A percentile compares a stretch with the other conserved stretches of the same genome.
Conservation (phyloP, 176 grass and related monocot genomes). For the Musa beccarii region DNA sequence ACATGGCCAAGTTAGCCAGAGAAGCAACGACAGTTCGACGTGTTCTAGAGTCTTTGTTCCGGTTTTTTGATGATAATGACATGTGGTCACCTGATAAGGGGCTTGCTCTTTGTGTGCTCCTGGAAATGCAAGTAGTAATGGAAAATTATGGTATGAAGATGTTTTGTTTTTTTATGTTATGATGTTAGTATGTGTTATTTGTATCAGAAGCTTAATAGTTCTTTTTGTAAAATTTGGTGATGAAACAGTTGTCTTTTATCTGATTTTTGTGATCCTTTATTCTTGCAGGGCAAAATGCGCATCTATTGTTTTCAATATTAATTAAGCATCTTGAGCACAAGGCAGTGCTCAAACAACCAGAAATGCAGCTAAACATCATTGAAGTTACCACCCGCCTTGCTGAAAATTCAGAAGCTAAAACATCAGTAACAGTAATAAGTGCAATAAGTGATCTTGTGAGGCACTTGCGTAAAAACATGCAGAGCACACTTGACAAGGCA, state of each 20-base stretch:
- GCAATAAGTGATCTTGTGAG: conserved; percentile 77
- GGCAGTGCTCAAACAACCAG: conserved; percentile 62
- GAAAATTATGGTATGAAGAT: conserved; percentile 63
- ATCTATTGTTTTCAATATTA: conserved; percentile 77
- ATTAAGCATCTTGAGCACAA: conserved; percentile 93
- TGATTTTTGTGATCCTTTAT: neutral
- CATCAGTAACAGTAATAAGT: conserved; percentile 64
- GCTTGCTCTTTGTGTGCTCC: conserved; percentile 63
- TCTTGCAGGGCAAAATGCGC: conserved; percentile 70
- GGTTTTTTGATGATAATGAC: conserved; percentile 82
- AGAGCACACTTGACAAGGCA: conserved; percentile 26
- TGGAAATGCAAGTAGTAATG: conserved; percentile 90
- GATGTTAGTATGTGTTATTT: neutral
- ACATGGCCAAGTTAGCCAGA: conserved; percentile 90
- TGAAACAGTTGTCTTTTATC: neutral
- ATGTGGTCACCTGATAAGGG: conserved; percentile 74
- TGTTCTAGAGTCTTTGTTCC: conserved; percentile 90
- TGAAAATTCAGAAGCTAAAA: conserved; percentile 62
- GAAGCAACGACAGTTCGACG: conserved; percentile 78
- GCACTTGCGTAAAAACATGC: conserved; percentile 84
- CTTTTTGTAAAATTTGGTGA: neutral
- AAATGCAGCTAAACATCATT: conserved; percentile 71
- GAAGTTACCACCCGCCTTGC: conserved; percentile 66
- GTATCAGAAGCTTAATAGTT: neutral
- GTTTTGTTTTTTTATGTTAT: neutral